Percentiles rank a stretch among this genome's conserved stretches.
Evolutionary conservation across 2,329 filamentous ascomycete genomes (phyloP).

Genomic region (Xylariales sp.): DNA sequence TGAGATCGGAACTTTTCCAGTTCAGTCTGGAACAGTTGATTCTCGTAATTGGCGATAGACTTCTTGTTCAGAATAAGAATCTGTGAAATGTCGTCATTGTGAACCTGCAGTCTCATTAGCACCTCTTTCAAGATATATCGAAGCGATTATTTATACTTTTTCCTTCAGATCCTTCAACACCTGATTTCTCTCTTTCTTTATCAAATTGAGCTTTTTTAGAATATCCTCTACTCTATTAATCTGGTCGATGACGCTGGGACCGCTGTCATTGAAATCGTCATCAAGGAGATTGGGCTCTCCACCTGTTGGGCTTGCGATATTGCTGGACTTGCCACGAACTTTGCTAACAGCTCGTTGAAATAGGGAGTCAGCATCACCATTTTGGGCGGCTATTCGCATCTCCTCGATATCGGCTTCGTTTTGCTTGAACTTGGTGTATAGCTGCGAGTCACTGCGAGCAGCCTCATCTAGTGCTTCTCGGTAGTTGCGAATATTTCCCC

Average conservation of each 20-base stretch:
- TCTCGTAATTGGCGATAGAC: conserved; percentile 86
- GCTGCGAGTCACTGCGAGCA: conserved; percentile 75
- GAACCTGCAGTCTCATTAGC: no score
- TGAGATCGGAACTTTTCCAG: conserved; percentile 96
- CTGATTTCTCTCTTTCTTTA: conserved; percentile 88
- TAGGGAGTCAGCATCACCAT: conserved; percentile 79
- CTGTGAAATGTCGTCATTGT: conserved; percentile 95
- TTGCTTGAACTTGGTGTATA: conserved; percentile 79
- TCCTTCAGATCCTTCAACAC: conserved; percentile 96
- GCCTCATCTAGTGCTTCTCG: conserved; percentile 87
- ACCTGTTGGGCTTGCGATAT: conserved; percentile 54
- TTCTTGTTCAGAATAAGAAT: conserved; percentile 98
- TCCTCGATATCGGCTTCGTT: conserved; percentile 89
- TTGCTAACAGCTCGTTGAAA: conserved; percentile 86
- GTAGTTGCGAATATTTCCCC: conserved; percentile 84
- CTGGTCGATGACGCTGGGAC: conserved; percentile 80
- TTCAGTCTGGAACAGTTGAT: conserved; percentile 88
- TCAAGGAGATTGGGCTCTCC: conserved; percentile 80
- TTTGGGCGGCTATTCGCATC: conserved; percentile 85
- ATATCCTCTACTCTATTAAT: conserved; percentile 85
- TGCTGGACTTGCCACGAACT: conserved; percentile 62
- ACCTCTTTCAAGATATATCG: no score
- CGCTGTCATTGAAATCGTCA: conserved; percentile 80
- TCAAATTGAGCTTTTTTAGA: conserved; percentile 82
- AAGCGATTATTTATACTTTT: no score